Conservation (phyloP, 352 stramenopile species). For the Pythium rhizo-oryzae region DNA sequence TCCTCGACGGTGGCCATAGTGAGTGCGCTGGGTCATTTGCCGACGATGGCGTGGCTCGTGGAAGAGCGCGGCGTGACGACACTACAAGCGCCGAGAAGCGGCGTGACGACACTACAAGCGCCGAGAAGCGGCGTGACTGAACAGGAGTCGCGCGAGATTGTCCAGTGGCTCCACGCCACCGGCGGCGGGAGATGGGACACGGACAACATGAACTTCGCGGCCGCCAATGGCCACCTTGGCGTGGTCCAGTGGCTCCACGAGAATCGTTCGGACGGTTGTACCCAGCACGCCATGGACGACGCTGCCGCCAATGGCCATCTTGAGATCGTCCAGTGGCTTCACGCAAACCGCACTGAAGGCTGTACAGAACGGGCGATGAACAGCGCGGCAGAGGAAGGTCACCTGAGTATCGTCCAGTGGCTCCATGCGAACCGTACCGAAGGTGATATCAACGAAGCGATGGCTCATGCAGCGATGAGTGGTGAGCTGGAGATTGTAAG, state of each 20-base stretch:
- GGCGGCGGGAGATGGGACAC: not conserved
- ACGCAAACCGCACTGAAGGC: not conserved
- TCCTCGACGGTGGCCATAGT: not conserved
- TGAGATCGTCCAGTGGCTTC: not conserved
- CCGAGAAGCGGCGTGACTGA: not conserved
- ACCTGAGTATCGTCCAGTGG: not conserved
- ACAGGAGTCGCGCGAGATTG: not conserved
- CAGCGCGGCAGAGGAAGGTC: not conserved
- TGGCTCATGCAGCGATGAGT: slow-evolving; percentile 40
- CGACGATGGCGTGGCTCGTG: not conserved
- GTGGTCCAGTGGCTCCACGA: slow-evolving; percentile 3
- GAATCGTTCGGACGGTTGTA: not conserved
- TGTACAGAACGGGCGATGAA: not conserved
- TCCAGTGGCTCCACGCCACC: not conserved
- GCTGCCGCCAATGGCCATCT: not conserved
- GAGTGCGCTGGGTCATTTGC: not conserved
- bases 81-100: not conserved
- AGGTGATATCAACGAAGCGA: slow-evolving; percentile 37
- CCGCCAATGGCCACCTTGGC: not conserved
- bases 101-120: not conserved
- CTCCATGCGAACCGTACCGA: not conserved
- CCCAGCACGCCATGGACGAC: not conserved
- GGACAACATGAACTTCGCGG: not conserved
- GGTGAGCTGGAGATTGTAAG: slow-evolving; percentile 36
- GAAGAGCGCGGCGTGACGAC: not conserved